Conservation (phyloP, 108 stramenopile genomes). For the Seminavis robusta region DNA sequence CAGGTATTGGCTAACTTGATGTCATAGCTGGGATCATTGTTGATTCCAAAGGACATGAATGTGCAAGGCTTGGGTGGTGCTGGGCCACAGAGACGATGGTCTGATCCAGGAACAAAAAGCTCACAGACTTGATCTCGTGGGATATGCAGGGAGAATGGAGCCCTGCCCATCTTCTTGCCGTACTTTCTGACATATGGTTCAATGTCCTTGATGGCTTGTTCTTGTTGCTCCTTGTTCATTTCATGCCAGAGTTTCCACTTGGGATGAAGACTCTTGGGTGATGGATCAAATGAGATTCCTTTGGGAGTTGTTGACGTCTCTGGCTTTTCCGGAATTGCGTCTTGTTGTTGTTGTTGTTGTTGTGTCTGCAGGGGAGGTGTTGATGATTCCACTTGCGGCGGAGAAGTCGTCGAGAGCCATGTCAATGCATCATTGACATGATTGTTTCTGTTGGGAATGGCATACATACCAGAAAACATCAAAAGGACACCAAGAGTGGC, state of each 20-base stretch:
- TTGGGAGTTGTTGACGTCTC: background rate
- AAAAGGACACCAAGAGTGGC: background rate
- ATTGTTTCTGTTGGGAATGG: background rate
- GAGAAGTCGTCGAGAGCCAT: background rate
- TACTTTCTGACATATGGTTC: slow-evolving; percentile 29
- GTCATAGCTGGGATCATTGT: slow-evolving; percentile 58
- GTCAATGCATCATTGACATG: background rate
- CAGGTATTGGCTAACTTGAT: slow-evolving; percentile 37
- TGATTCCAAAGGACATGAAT: slow-evolving; percentile 63
- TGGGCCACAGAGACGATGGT: slow-evolving; percentile 49
- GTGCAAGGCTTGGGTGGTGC: slow-evolving; percentile 30
- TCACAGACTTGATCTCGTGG: slow-evolving; percentile 2
- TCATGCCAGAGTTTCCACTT: slow-evolving; percentile 56
- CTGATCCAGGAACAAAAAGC: slow-evolving; percentile 12
- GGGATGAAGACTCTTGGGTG: slow-evolving; percentile 20
- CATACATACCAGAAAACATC: background rate
- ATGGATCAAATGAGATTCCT: background rate
- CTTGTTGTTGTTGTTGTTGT: background rate
- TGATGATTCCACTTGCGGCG: background rate
- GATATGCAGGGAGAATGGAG: no score
- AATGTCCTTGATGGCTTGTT: slow-evolving; percentile 25
- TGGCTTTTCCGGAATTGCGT: background rate
- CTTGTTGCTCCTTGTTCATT: slow-evolving; percentile 40
- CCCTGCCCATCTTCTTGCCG: slow-evolving; percentile 30
- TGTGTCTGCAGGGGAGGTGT: background rate